Conservation (phyloP, 2,329 filamentous ascomycete species). For the Xylaria hypoxylon region DNA sequence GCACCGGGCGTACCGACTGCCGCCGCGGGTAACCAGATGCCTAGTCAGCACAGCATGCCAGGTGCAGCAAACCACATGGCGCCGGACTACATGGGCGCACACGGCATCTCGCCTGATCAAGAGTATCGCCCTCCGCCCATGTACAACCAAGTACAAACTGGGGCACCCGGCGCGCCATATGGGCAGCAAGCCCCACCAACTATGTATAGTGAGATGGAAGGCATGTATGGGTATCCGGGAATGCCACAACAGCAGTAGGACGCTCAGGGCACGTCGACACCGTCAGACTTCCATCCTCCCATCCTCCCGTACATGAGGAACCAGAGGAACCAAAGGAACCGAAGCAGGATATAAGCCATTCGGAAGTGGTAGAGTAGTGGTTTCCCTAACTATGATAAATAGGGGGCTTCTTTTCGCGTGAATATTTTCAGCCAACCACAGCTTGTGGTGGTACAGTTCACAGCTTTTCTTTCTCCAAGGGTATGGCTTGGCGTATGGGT, state of each 20-base stretch:
- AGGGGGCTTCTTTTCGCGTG: constrained; percentile 21
- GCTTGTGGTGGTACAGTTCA: constrained; percentile 29
- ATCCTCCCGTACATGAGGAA: constrained; percentile 16
- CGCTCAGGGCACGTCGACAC: constrained; percentile 36
- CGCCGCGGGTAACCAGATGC: constrained; percentile 62
- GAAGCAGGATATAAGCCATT: constrained; percentile 4
- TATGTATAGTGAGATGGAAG: constrained; percentile 85
- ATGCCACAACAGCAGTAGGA: constrained; percentile 80
- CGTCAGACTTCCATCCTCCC: constrained; percentile 26
- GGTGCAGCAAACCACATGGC: constrained; percentile 72
- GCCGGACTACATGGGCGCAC: constrained; percentile 72
- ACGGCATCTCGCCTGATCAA: constrained; percentile 74
- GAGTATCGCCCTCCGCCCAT: constrained; percentile 86
- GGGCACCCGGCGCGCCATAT: constrained; percentile 77
- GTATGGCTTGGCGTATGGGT: constrained; percentile 39
- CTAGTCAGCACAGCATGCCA: constrained; percentile 63
- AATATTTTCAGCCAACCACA: constrained; percentile 17
- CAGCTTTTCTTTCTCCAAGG: constrained; percentile 21
- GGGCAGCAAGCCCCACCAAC: constrained; percentile 78
- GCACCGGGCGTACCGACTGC: constrained; percentile 57
- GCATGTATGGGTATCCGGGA: constrained; percentile 85
- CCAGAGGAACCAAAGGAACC: constrained; percentile 16
- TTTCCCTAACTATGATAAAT: background rate
- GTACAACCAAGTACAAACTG: constrained; percentile 82
- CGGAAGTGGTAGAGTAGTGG: background rate